Evolutionary conservation across 192 early-diverging fungal species (phyloP), one percentile per base, ranked within the genome.

Genomic region (Entomortierella beljakovae): DNA sequence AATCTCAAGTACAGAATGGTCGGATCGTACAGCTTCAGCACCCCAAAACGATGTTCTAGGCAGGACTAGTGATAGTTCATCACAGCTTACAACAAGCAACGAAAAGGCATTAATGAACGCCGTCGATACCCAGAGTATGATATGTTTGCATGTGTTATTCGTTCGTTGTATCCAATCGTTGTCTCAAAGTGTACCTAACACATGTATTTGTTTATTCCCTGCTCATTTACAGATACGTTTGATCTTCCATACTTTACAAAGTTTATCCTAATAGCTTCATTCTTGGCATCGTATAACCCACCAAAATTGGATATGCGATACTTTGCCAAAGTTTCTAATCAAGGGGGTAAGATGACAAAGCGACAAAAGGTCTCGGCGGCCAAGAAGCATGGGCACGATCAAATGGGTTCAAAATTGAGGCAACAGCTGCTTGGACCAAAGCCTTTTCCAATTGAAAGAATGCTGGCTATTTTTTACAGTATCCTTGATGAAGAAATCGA

Each of bases 401-500:
- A 63, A 0, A 16, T 69, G 33, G 74, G 74, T 6, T 77, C 74
- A 22, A 77, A 85, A 67, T 83, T 89, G 35, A 85, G 96, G 18
- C 96, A 94, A 73, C 96, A 97, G 65, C 84, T 98, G 2, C 74
- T 96, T 11, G 98, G 98, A 0, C 97, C 98, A 2, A 96, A 94
- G 70, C 70, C 91, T 7, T 99, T 99, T 85, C 93, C 93, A 0
- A 84, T 99, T n/a, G 97, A 99, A 68, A 89, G 98, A 26, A 92
- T 99, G 94, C 76, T 97, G 70, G 98, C 98, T 46, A 98, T 99
- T 51, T 98, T 98, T 81, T 95, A 97, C 79, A 93, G 90, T 68
- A 92, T 96, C 23, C 81, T 94, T 22, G 90, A 88, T 4, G 90
- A 94, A 40, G 81, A 87, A 6, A 77, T 91, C 6, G 93, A 95